Percentiles rank a stretch among this genome's conserved stretches.
Conservation (phyloP, 352 stramenopile genomes). For the Pythium insidiosum region DNA sequence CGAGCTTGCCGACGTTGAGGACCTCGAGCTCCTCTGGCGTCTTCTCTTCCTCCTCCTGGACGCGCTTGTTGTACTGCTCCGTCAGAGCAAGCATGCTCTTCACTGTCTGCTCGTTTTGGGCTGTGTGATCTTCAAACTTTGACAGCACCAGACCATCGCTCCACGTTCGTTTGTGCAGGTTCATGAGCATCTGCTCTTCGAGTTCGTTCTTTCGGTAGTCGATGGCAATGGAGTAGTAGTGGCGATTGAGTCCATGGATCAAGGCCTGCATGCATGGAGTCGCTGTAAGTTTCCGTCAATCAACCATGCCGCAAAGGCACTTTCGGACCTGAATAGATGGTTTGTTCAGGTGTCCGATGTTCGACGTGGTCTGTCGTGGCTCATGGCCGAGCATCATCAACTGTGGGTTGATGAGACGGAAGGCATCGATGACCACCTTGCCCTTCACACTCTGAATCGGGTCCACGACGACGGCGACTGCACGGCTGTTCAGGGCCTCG, state of each 20-base stretch:
- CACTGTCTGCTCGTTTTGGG: constrained; percentile 89
- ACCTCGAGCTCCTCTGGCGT: constrained; percentile 95
- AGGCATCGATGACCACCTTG: constrained; percentile 99
- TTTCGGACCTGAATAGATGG: constrained; percentile 92
- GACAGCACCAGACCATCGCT: constrained; percentile 91
- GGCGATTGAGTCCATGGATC: constrained; percentile 98
- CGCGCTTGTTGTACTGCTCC: constrained; percentile 95
- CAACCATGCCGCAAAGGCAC: background rate
- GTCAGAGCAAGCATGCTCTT: constrained; percentile 94
- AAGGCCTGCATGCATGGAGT: constrained; percentile 48
- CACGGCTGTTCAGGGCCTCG: constrained; percentile 96
- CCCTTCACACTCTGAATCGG: constrained; percentile 99
- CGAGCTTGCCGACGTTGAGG: constrained; percentile 97
- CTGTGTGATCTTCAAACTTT: constrained; percentile 94
- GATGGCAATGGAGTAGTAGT: constrained; percentile 98
- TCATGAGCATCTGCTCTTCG: constrained; percentile 99
- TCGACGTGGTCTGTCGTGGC: constrained; percentile 97
- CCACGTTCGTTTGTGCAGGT: constrained; percentile 98
- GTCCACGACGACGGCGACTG: constrained; percentile 99
- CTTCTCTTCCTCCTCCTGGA: constrained; percentile 96
- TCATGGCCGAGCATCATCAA: constrained; percentile 98
- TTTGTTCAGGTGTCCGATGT: constrained; percentile 99
- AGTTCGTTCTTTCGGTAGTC: constrained; percentile 99
- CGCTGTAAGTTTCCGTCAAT: background rate
- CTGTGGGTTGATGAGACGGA: constrained; percentile 98